Evolutionary conservation across 1,139 yeast species (phyloP).

Genomic region (Trichomonascaceae sp.): DNA sequence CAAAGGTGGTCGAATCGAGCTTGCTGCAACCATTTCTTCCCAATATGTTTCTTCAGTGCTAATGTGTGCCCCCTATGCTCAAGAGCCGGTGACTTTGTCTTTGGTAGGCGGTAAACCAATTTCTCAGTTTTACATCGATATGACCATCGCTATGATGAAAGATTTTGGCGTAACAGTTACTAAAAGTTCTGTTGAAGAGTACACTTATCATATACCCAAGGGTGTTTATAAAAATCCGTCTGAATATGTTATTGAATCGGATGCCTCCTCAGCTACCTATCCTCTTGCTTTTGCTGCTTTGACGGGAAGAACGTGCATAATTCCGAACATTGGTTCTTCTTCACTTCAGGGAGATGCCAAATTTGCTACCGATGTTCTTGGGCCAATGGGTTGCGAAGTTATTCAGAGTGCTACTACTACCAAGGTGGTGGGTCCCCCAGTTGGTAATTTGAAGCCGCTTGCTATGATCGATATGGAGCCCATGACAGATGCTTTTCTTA

Average conservation of each 20-base stretch:
- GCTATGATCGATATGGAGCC: constrained; percentile 94
- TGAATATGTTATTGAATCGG: constrained; percentile 87
- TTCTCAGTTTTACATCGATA: constrained; percentile 90
- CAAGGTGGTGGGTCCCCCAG: constrained; percentile 83
- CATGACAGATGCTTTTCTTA: constrained; percentile 97
- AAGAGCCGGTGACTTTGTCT: constrained; percentile 76
- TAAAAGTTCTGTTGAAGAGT: constrained; percentile 60
- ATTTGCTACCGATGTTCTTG: constrained; percentile 87
- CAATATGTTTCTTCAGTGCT: constrained; percentile 94
- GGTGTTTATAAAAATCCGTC: constrained; percentile 75
- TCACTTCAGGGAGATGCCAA: constrained; percentile 97
- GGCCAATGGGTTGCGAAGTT: constrained; percentile 93
- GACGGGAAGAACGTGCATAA: constrained; percentile 86
- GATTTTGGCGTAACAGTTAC: constrained; percentile 80
- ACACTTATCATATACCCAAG: constrained; percentile 86
- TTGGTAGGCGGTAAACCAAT: constrained; percentile 96
- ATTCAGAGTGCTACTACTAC: constrained; percentile 78
- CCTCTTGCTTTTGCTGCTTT: constrained; percentile 98
- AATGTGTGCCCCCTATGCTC: constrained; percentile 97
- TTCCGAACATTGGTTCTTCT: constrained; percentile 88
- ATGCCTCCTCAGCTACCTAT: constrained; percentile 98
- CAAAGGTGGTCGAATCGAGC: constrained; percentile 85
- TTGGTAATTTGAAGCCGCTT: constrained; percentile 63
- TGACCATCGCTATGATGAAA: constrained; percentile 96
- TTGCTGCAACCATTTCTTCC: constrained; percentile 94